phyloP scores from a whole-genome alignment of 352 stramenopile species.

The Paralagenidium karlingii region DNA sequence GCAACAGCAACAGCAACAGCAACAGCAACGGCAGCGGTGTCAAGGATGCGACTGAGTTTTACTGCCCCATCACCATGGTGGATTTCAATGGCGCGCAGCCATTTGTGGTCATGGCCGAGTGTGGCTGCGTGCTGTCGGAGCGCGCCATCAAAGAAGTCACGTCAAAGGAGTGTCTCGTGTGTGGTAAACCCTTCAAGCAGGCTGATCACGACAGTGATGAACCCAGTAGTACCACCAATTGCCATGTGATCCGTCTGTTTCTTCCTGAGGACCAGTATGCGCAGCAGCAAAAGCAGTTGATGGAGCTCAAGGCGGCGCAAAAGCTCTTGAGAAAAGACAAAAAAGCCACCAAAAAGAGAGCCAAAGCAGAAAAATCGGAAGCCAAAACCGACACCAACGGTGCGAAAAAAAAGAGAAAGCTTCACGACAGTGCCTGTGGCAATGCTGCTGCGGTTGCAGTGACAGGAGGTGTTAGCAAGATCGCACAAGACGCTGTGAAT shows the following conservation, averaged over 20 bases:
- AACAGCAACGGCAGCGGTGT: background rate
- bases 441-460: background rate
- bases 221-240: too few relatives aligned
- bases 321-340: too few relatives aligned
- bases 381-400: constrained; percentile 1
- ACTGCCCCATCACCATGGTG: constrained; percentile 78
- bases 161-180: constrained; percentile 55
- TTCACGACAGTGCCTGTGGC: constrained; percentile 12
- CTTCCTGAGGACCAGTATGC: constrained; percentile 16
- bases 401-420: constrained; percentile 17
- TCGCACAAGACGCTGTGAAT: constrained; percentile 36
- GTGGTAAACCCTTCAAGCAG: constrained; percentile 35
- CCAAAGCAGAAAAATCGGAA: constrained; percentile 1
- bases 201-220: too few relatives aligned
- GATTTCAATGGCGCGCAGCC: constrained; percentile 83
- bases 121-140: constrained; percentile 83
- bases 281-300: constrained; percentile 27
- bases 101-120: constrained; percentile 71
- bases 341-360: constrained; percentile 16
- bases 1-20: background rate
- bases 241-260: constrained; percentile 11
- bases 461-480: constrained; percentile 16
- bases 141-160: constrained; percentile 77
- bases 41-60: constrained; percentile 5
- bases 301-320: constrained; percentile 14